phyloP scores from a whole-genome alignment of 352 stramenopile genomes.

The Phytophthora pseudosyringae region DNA sequence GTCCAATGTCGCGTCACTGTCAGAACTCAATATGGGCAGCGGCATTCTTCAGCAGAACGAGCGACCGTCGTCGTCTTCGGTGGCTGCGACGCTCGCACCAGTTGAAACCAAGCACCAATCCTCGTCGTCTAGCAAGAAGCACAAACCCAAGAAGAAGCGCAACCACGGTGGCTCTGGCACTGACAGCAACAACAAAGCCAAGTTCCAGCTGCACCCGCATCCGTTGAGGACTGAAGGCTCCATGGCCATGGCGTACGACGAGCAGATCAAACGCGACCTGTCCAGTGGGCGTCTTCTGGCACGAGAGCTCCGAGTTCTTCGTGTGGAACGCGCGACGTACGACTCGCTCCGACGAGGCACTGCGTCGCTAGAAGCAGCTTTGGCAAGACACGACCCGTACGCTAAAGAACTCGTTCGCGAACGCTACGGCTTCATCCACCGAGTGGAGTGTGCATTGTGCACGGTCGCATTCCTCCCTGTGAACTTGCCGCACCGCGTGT shows the following conservation, averaged over 20 bases:
- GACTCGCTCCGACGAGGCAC: slow-evolving; percentile 28
- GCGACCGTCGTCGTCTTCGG: slow-evolving; percentile 22
- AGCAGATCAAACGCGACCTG: slow-evolving; percentile 57
- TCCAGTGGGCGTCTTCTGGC: slow-evolving; percentile 49
- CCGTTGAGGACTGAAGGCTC: slow-evolving; percentile 42
- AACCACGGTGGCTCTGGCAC: neutral
- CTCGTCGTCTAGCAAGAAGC: slow-evolving; percentile 19
- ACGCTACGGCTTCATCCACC: slow-evolving; percentile 67
- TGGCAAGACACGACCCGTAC: slow-evolving; percentile 54
- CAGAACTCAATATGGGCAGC: slow-evolving; percentile 8
- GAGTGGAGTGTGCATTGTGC: slow-evolving; percentile 69
- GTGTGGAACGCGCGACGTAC: slow-evolving; percentile 44
- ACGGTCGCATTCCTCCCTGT: slow-evolving; percentile 56
- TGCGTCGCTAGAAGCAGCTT: slow-evolving; percentile 25
- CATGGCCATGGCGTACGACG: slow-evolving; percentile 45
- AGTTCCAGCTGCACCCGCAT: slow-evolving; percentile 5
- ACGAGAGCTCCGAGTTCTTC: slow-evolving; percentile 58
- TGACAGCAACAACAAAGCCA: slow-evolving; percentile 25
- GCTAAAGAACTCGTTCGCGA: slow-evolving; percentile 57
- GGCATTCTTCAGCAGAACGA: slow-evolving; percentile 1
- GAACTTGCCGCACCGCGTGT: slow-evolving; percentile 75
- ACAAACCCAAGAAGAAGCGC: slow-evolving; percentile 36
- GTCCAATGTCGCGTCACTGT: neutral
- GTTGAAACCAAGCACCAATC: slow-evolving; percentile 23
- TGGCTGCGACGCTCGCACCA: slow-evolving; percentile 11